phyloP scores from a whole-genome alignment of 495 filamentous ascomycete genomes.

The Penicillium subrubescens region DNA sequence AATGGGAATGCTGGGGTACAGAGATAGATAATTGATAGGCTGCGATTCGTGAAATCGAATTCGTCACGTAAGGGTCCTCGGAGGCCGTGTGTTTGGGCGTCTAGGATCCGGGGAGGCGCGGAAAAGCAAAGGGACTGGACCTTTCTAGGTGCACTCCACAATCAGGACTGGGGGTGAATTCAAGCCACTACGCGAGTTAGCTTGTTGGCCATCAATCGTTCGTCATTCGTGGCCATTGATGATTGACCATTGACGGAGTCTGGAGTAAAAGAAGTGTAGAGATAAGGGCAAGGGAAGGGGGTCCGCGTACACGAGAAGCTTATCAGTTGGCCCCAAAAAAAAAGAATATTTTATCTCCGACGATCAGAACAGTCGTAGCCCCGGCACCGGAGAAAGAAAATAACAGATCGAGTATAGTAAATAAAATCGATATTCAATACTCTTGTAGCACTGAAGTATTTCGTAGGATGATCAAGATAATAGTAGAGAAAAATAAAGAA shows the following conservation, averaged over 20 bases:
- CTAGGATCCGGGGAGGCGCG: conserved; percentile 7
- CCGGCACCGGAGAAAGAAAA: conserved; percentile 10
- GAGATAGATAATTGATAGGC: conserved; percentile 11
- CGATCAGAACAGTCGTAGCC: not conserved
- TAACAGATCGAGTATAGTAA: not conserved
- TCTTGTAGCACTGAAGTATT: not conserved
- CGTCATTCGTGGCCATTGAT: not conserved
- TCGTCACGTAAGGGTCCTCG: conserved; percentile 18
- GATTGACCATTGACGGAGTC: not conserved
- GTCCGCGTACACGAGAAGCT: conserved; percentile 5
- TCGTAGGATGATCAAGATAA: not conserved
- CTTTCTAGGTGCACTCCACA: not conserved
- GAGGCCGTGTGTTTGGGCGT: conserved; percentile 6
- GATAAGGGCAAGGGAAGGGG: not conserved
- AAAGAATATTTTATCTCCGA: conserved; percentile 24
- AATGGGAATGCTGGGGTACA: not conserved
- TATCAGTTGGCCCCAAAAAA: conserved; percentile 11
- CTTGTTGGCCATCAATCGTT: not conserved
- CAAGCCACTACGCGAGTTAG: not conserved
- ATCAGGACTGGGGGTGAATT: not conserved
- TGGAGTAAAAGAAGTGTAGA: not conserved
- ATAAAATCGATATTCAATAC: not conserved
- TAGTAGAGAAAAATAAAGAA: not conserved
- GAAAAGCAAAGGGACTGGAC: not conserved
- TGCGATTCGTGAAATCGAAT: conserved; percentile 14